Evolutionary conservation across 495 filamentous ascomycete species (phyloP), one percentile per base, ranked within the genome.

Genomic region (Xylaria venustula): DNA sequence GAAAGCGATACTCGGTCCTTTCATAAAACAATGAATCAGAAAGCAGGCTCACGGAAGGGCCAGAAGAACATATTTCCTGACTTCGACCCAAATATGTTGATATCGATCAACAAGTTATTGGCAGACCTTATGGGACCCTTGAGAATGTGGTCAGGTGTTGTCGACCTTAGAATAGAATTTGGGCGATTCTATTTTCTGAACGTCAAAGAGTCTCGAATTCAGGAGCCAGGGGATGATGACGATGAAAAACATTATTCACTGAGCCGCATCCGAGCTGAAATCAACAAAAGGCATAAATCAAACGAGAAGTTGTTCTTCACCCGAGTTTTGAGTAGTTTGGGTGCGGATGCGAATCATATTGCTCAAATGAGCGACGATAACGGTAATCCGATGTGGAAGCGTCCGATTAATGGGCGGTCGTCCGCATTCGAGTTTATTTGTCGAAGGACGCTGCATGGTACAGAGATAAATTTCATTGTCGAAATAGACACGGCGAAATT

Each of bases 381-480:
- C 7, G 67, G 66, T 0, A 48, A 65, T n/a, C 8, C 7, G 17
- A 46, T 61, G 20, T 61, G 58, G 58, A 37, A 9, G 2, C 50
- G 41, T 9, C 52, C 60, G 20, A 11, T 7, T 12, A 14, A 48
- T 30, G 60, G 45, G 9, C 64, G 66, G 22, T 73, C 56, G 26
- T 69, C 82, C 3, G 60, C 71, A 1, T 89, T 88, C 61, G 80
- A 85, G 22, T 83, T 84, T 40, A 71, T 70, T 15, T 86, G 84
- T 58, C 66, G 48, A 8, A 58, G 49, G 8, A 51, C 51, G 30
- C 54, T 23, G 20, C 64, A 67, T 0, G 64, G 62, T 14, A 19
- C 51, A 0, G 46, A 60, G 8, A 67, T 67, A 2, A 45, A 57
- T 0, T 79, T 88, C 57, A 56, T 80, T 15, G 71, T 89, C 7